Conservation (phyloP, 1,284 basidiomycete genomes). For the Cryptococcus wingfieldii region DNA sequence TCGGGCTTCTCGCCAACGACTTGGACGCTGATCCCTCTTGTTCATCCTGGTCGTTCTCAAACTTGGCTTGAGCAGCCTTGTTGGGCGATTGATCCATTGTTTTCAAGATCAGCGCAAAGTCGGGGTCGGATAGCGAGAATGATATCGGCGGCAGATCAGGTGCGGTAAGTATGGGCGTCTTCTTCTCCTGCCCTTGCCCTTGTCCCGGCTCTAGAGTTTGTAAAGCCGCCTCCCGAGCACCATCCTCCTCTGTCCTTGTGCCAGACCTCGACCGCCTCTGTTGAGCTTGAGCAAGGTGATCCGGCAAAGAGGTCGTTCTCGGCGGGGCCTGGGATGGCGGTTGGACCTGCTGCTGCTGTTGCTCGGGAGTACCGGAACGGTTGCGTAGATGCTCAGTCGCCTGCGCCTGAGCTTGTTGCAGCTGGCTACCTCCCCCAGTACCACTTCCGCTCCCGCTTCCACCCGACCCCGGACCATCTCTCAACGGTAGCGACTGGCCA, state of each 20-base stretch:
- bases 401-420: not conserved
- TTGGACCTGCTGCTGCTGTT: not conserved
- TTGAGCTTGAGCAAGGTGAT: not conserved
- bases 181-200: not conserved
- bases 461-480: constrained; percentile 1
- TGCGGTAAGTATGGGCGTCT: constrained; percentile 36
- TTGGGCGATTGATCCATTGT: constrained; percentile 32
- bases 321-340: not conserved
- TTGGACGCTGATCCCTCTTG: constrained; percentile 5
- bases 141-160: constrained; percentile 45
- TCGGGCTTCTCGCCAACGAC: constrained; percentile 20
- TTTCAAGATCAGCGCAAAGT: constrained; percentile 48
- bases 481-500: constrained; percentile 26
- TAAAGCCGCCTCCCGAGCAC: not conserved
- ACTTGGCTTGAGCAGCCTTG: not conserved
- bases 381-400: not conserved
- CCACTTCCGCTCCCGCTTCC: too few species aligned
- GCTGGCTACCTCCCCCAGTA: not conserved
- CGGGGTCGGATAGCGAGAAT: constrained; percentile 49
- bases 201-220: too few species aligned
- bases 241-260: not conserved
- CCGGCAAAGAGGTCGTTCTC: not conserved
- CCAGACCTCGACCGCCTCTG: not conserved
- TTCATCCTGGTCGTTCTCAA: constrained; percentile 3
- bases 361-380: not conserved